Percentiles rank a stretch among this genome's conserved stretches.
Conservation (phyloP, 805 yeast species). For the Komagataella ulmi region DNA sequence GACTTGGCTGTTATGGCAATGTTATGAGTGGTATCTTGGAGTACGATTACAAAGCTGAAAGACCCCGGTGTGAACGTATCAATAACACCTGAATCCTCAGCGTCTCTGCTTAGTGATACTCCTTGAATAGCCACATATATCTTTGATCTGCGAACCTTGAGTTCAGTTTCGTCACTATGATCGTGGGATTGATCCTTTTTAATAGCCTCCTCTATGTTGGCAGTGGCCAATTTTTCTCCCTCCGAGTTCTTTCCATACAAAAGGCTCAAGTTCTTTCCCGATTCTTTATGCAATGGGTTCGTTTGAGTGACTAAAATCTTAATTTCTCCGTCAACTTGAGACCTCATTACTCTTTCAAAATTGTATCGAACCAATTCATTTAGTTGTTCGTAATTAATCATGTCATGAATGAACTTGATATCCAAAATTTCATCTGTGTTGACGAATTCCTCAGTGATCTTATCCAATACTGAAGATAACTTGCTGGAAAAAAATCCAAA, state of each 20-base stretch:
- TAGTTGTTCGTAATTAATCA: slow-evolving; percentile 37
- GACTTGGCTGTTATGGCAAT: slow-evolving; percentile 66
- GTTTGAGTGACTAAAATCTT: slow-evolving; percentile 44
- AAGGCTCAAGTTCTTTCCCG: slow-evolving; percentile 40
- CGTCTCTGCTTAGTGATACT: slow-evolving; percentile 7
- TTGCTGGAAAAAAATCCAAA: slow-evolving; percentile 17
- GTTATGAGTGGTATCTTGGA: slow-evolving; percentile 70
- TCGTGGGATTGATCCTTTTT: slow-evolving; percentile 21
- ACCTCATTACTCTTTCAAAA: slow-evolving; percentile 47
- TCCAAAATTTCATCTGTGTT: slow-evolving; percentile 37
- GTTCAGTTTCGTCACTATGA: slow-evolving; percentile 3
- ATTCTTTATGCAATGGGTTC: slow-evolving; percentile 21
- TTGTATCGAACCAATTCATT: slow-evolving; percentile 33
- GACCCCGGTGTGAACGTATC: slow-evolving; percentile 36
- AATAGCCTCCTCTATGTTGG: slow-evolving; percentile 71
- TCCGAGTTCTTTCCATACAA: slow-evolving; percentile 69
- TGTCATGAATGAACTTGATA: slow-evolving; percentile 56
- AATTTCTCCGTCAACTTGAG: slow-evolving; percentile 70
- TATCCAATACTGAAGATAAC: slow-evolving; percentile 24
- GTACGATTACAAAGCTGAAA: slow-evolving; percentile 63
- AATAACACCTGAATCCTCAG: slow-evolving; percentile 21
- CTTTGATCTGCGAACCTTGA: slow-evolving; percentile 9
- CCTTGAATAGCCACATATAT: slow-evolving; percentile 20
- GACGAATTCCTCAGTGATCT: slow-evolving; percentile 13
- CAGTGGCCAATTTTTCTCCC: slow-evolving; percentile 80